These are phyloP conservation scores for Tolypocladium ophioglossoides DNA, from an alignment of 2,329 filamentous ascomycete genomes.

Conservation along the genomic window DNA sequence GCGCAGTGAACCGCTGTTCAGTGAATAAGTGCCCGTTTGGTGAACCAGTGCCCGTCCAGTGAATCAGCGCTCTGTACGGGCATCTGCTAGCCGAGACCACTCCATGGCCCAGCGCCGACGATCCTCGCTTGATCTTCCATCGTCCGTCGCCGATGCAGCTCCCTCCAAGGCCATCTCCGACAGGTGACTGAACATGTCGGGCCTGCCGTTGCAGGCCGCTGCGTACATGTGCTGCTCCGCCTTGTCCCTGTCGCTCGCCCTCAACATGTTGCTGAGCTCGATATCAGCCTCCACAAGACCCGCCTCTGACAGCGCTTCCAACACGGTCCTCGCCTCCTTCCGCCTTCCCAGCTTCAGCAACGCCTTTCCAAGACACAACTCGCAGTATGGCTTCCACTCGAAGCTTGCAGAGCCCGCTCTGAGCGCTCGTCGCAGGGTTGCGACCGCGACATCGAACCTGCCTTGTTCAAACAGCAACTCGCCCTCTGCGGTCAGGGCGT, in stretches of 20 bases:
- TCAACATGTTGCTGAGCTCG: slow-evolving; percentile 16
- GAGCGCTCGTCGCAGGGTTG: slow-evolving; percentile 14
- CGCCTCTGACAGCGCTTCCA: slow-evolving; percentile 11
- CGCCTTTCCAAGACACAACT: slow-evolving; percentile 14
- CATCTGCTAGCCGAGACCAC: slow-evolving; percentile 21
- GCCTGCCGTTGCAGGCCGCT: slow-evolving; percentile 14
- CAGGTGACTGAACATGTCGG: slow-evolving; percentile 15
- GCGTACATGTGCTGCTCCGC: slow-evolving; percentile 15
- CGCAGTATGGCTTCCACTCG: slow-evolving; percentile 15
- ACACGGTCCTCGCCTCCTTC: slow-evolving; percentile 11
- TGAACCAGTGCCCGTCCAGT: too few species aligned
- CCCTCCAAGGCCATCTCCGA: slow-evolving; percentile 17
- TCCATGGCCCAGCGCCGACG: slow-evolving; percentile 20
- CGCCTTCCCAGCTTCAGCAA: slow-evolving; percentile 10
- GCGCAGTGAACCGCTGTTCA: background rate
- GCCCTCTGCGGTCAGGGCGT: slow-evolving; percentile 24
- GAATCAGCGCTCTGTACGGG: slow-evolving; percentile 11
- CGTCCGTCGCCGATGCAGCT: slow-evolving; percentile 6
- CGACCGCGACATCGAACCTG: slow-evolving; percentile 12
- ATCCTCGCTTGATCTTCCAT: slow-evolving; percentile 8
- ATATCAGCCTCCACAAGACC: slow-evolving; percentile 14
- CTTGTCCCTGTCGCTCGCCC: slow-evolving; percentile 9
- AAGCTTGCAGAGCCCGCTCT: slow-evolving; percentile 9
- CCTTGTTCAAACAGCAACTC: slow-evolving; percentile 14
- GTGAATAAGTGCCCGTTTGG: background rate